Evolutionary conservation across 2,329 filamentous ascomycete genomes (phyloP), one percentile per base, ranked within the genome.

Genomic region (Penicillium sclerotiorum): DNA sequence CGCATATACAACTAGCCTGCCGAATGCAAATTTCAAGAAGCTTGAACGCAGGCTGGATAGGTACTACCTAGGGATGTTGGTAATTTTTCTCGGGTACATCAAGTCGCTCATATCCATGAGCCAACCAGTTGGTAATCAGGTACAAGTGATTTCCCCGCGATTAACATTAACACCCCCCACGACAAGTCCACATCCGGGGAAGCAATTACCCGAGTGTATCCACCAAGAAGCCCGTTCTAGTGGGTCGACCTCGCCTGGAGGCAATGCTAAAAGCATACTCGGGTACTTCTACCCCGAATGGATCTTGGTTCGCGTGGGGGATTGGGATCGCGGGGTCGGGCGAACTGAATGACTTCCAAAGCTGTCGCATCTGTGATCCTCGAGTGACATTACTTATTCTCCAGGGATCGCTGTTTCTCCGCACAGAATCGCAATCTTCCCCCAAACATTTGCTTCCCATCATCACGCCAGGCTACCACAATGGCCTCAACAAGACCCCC

Each of bases 401-500:
- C 4, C n/a, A 2, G 5, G 33, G 20, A 33, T 33, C 12, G 9
- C 30, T 13, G 30, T n/a, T 33, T 33, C 30, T n/a, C 3, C 15
- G 15, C 15, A 33, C 30, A n/a, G 8, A n/a, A 33, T 3, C 13
- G 17, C 12, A 35, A 15, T 35, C 18, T 18, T 4, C 9, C 5
- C 18, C n/a, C 15, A 6, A 35, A 35, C 13, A 5, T 5, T 13
- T 7, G n/a, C 8, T 17, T 35, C n/a, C 5, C 33, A 32, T 32
- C 28, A 11, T 4, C 28, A 13, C 3, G 5, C 33, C 32, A 36
- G 3, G n/a, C 25, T n/a, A 8, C n/a, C 37, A 2, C 37, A 23
- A 39, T 39, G 33, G 33, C 33, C 33, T 36, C 33, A 15, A 18
- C 33, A 15, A 56, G 55, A 38, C 53, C 54, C 17, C 35, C 59